A percentile compares a stretch with the other conserved stretches of the same genome.
phyloP scores from a whole-genome alignment of 169 alveolate genomes.

The Cryptosporidium sp. region DNA sequence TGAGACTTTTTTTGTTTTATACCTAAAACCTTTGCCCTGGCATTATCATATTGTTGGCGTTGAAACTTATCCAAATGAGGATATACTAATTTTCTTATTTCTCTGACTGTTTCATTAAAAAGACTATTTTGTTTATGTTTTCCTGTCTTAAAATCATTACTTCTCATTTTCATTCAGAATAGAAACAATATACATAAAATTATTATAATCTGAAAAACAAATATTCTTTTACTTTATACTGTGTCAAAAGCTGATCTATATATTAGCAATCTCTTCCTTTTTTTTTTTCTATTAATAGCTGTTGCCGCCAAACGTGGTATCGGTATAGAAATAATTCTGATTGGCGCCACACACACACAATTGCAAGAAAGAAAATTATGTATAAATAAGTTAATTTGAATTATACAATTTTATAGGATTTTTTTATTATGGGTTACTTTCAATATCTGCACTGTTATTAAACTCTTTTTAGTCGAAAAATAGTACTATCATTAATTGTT shows the following conservation, averaged over 20 bases:
- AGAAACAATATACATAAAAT: background rate
- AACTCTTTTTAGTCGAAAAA: background rate
- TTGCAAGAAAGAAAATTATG: background rate
- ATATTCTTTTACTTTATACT: background rate
- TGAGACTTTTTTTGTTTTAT: constrained; percentile 52
- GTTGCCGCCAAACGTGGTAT: constrained; percentile 8
- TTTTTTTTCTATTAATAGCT: background rate
- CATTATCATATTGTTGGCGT: constrained; percentile 62
- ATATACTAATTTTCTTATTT: constrained; percentile 65
- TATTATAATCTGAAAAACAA: background rate
- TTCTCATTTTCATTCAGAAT: background rate
- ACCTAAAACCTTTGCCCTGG: constrained; percentile 59
- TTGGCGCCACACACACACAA: background rate
- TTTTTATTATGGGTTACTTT: background rate
- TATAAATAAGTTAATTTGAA: background rate
- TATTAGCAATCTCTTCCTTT: background rate
- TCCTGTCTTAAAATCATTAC: too few species aligned
- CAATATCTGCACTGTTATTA: background rate
- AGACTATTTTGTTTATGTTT: constrained; percentile 5
- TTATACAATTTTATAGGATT: background rate
- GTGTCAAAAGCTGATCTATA: background rate
- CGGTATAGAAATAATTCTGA: background rate
- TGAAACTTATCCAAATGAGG: constrained; percentile 75
- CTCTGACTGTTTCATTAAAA: constrained; percentile 65
- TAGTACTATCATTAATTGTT: background rate